A percentile compares a stretch with the other conserved stretches of the same genome.
Conservation (phyloP, 441 rosid species). For the Sinapis alba region DNA sequence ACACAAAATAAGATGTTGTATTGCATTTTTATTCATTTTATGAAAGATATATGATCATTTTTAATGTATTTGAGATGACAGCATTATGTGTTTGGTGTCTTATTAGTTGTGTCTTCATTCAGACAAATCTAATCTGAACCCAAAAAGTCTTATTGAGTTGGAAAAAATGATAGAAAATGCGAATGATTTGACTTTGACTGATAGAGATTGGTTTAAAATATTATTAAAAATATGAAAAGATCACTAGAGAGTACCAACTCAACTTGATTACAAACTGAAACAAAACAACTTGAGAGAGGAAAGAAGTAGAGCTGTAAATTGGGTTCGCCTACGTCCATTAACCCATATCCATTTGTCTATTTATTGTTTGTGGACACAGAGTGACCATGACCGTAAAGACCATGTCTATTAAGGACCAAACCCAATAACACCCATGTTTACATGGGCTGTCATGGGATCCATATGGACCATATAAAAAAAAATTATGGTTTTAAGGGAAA, state of each 20-base stretch:
- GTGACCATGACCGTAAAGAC: no score
- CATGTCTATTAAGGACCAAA: no score
- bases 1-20: neutral
- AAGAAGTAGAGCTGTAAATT: no score
- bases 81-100: neutral
- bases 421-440: no score
- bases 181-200: neutral
- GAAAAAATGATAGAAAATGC: neutral
- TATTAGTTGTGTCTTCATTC: neutral
- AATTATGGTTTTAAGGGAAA: no score
- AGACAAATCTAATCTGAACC: neutral
- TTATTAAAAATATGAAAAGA: neutral
- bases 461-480: no score
- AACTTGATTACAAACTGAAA: neutral
- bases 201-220: neutral
- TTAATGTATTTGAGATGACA: neutral
- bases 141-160: neutral
- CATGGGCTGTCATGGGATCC: no score
- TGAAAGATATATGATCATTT: neutral
- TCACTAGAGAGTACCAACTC: neutral
- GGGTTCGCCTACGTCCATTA: no score
- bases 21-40: neutral
- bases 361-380: no score
- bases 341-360: no score
- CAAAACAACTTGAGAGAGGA: neutral